These are phyloP conservation scores for Sporobolomyces roseus DNA, from an alignment of 768 basidiomycete species.

Conservation along the genomic window DNA sequence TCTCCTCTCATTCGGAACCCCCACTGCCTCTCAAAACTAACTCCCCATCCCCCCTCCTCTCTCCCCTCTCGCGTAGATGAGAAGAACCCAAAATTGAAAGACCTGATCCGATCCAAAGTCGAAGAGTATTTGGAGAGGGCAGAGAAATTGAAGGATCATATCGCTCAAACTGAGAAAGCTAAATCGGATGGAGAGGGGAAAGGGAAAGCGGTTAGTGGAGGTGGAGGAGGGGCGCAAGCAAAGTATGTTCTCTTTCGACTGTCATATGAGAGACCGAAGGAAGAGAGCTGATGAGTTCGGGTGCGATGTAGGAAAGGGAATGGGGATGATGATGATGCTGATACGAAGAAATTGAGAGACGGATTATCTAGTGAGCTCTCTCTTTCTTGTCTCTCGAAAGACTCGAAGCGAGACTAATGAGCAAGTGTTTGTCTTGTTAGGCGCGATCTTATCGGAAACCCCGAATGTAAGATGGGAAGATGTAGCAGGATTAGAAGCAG, in stretches of 20 bases:
- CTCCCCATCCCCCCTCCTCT: neutral
- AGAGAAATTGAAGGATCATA: slow-evolving; percentile 82
- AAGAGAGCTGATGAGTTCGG: neutral
- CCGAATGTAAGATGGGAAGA: slow-evolving; percentile 98
- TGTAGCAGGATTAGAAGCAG: slow-evolving; percentile 90
- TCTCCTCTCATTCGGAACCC: neutral
- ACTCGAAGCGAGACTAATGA: neutral
- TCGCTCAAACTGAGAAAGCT: slow-evolving; percentile 61
- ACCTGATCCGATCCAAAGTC: slow-evolving; percentile 79
- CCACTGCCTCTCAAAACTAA: neutral
- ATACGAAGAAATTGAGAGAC: slow-evolving; percentile 92
- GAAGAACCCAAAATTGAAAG: slow-evolving; percentile 89
- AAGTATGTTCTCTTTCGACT: slow-evolving; percentile 20
- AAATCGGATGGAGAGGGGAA: slow-evolving; percentile 55
- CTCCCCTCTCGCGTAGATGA: slow-evolving; percentile 63
- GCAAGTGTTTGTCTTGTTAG: slow-evolving; percentile 33
- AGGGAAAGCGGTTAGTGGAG: slow-evolving; percentile 52
- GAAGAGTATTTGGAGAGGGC: slow-evolving; percentile 86
- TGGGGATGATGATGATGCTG: slow-evolving; percentile 79
- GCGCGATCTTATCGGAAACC: slow-evolving; percentile 85
- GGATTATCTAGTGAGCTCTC: slow-evolving; percentile 60
- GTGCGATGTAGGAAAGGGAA: slow-evolving; percentile 43
- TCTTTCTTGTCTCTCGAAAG: neutral
- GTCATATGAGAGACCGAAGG: neutral
- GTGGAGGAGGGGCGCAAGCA: slow-evolving; percentile 42